phyloP scores from a whole-genome alignment of 768 basidiomycete genomes.

The Boletus rex-veris region DNA sequence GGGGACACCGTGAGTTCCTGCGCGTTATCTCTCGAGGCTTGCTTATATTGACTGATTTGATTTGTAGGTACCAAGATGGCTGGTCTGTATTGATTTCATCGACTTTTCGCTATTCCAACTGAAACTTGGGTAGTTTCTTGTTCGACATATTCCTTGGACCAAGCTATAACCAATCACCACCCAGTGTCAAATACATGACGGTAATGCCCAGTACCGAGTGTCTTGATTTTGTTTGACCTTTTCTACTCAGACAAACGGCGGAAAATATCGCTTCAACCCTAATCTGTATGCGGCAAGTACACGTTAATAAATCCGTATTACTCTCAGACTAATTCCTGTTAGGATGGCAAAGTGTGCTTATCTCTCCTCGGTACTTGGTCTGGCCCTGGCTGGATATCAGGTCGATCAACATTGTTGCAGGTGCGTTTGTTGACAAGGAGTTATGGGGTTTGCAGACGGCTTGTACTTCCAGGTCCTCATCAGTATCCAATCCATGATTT shows the following conservation, averaged over 20 bases:
- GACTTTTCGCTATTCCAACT: not conserved
- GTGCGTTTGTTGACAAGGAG: constrained; percentile 34
- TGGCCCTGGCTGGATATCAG: constrained; percentile 91
- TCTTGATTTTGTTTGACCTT: constrained; percentile 10
- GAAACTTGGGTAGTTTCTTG: constrained; percentile 44
- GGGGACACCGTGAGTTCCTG: constrained; percentile 75
- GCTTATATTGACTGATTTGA: constrained; percentile 3
- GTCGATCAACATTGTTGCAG: constrained; percentile 87
- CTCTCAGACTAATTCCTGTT: not conserved
- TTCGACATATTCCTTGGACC: constrained; percentile 94
- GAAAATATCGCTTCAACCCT: constrained; percentile 89
- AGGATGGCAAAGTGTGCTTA: constrained; percentile 94
- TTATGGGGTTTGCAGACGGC: not conserved
- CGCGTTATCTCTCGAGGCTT: not conserved
- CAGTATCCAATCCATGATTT: constrained; percentile 95
- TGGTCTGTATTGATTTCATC: constrained; percentile 50
- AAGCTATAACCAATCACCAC: constrained; percentile 85
- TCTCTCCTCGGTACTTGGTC: constrained; percentile 90
- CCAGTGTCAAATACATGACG: constrained; percentile 67
- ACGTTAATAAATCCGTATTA: not conserved
- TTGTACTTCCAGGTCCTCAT: constrained; percentile 59
- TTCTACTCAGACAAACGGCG: constrained; percentile 62
- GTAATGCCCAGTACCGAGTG: constrained; percentile 24
- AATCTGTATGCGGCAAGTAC: constrained; percentile 82
- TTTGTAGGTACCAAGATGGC: constrained; percentile 78